Evolutionary conservation across 768 basidiomycete species (phyloP).

Genomic region (Phanerodontia chrysosporium): DNA sequence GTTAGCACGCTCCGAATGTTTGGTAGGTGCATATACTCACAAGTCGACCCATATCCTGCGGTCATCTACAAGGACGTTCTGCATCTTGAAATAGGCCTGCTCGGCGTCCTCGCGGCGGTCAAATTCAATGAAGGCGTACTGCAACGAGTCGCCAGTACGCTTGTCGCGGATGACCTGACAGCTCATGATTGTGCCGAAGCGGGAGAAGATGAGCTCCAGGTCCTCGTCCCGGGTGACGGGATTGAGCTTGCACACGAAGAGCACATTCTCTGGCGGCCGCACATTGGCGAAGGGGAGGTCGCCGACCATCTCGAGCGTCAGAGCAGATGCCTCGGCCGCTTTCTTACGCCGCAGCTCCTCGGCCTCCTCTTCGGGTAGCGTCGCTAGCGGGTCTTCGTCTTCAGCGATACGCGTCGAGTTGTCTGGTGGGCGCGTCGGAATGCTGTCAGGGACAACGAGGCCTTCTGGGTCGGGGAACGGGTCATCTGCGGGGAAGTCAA

Average conservation of each 20-base stretch:
- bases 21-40: conserved; percentile 45
- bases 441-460: conserved; percentile 64
- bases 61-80: conserved; percentile 97
- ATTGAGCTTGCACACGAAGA: conserved; percentile 99
- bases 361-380: conserved; percentile 81
- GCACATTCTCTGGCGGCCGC: conserved; percentile 94
- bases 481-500: conserved; percentile 57
- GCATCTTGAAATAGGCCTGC: conserved; percentile 99
- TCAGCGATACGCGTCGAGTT: conserved; percentile 88
- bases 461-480: conserved; percentile 88
- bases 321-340: conserved; percentile 87
- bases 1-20: conserved; percentile 17
- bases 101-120: conserved; percentile 92
- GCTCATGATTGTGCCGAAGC: conserved; percentile 93
- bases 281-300: conserved; percentile 98
- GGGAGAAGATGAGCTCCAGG: conserved; percentile 92
- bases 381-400: conserved; percentile 85
- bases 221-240: conserved; percentile 94
- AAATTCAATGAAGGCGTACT: conserved; percentile 99
- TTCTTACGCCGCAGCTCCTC: conserved; percentile 79
- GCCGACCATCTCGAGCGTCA: conserved; percentile 99
- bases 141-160: conserved; percentile 91
- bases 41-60: conserved; percentile 99
- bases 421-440: conserved; percentile 81
- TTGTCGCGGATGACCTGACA: conserved; percentile 98